Evolutionary conservation across 2,329 filamentous ascomycete genomes (phyloP), one percentile per base, ranked within the genome.

Genomic region (Microdochium paspali): DNA sequence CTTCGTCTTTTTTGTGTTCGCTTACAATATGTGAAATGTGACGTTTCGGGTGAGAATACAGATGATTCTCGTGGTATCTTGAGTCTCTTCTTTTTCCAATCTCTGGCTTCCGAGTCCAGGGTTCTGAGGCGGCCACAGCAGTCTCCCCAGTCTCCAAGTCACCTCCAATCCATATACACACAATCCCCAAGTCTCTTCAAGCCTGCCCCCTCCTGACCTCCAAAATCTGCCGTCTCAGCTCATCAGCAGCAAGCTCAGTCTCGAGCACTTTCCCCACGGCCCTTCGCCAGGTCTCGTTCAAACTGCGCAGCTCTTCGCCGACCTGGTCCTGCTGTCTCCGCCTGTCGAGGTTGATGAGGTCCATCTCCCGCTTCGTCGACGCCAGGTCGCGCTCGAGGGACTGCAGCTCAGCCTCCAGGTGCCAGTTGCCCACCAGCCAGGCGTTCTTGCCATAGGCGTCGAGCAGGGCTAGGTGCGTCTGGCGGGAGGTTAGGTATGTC

Each of bases 361-460:
- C 90, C 44, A 90, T 77, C 54, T 86, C 80, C 49, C 76, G 73
- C 63, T 82, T 84, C 20, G 77, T 69, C 32, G 72, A 74, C 13
- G 80, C 82, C 45, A 97, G 72, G 58, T 95, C 89, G 42, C 73
- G 72, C 72, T 97, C 91, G 24, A 94, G 60, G 12, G 65, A 65
- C 45, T 76, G 74, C 46, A 94, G 66, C 39, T 88, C 77, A 40
- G 80, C 79, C 67, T 96, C 91, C 20, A 90, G 66, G 55, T 87
- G 81, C 56, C 84, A 80, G 65, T 98, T 98, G 5, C 80, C 80
- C 9, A 95, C 77, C 47, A 98, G 73, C 91, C 93, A 97, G 10
- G 88, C 85, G 64, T 95, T 95, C 68, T 88, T 88, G 55, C 91
- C 93, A 65, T 84, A 84, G 45, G 75, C 75, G 58, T 93, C 87